Evolutionary conservation across 768 basidiomycete species (phyloP), one percentile per base, ranked within the genome.

Genomic region (Phylloporus sp.): DNA sequence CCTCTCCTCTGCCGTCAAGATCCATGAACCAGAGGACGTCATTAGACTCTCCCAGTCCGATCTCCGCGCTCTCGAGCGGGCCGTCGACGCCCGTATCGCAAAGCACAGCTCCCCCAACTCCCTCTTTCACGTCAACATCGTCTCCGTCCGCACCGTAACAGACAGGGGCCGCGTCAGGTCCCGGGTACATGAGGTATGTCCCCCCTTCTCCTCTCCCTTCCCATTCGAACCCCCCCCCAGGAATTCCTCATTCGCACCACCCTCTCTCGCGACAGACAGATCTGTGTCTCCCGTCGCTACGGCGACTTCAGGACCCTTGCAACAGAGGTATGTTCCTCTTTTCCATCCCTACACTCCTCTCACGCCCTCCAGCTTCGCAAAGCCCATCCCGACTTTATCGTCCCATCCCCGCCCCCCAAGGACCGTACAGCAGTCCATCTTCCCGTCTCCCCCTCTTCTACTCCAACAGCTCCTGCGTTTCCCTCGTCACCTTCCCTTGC

Each of bases 241-340:
- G 96, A 98, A 75, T 99, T 99, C 64, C 83, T 99, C 56, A 81
- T 99, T 24, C 81, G 91, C 24, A 98, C 94, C 0, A 77, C 84
- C 14, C 76, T 92, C 33, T 78, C 81, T 6, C 74, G 80, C 13
- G 75, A 76, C 52, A 76, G 73, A 3, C 93, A 96, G 53, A 76
- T 91, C 2, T 92, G 81, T 65, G 96, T 98, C 5, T 88, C 91
- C 1, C 77, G 96, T 47, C 77, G 96, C 53, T 93, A 98, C 63
- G 95, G 95, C 7, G 96, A 99, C 64, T 99, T 99, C 66, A 85
- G 75, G 62, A 87, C 91, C 3, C 76, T 99, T 15, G 82, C 84
- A 3, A 78, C 82, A 38, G 91, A 96, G 74, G 93, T 88, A 54
- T 18, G 76, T 62, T 18, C 26, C 8, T 29, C 27, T 10, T 23